Percentiles rank a stretch among this genome's conserved stretches.
phyloP scores from a whole-genome alignment of 345 rosid species.

The Gossypium thurberi region DNA sequence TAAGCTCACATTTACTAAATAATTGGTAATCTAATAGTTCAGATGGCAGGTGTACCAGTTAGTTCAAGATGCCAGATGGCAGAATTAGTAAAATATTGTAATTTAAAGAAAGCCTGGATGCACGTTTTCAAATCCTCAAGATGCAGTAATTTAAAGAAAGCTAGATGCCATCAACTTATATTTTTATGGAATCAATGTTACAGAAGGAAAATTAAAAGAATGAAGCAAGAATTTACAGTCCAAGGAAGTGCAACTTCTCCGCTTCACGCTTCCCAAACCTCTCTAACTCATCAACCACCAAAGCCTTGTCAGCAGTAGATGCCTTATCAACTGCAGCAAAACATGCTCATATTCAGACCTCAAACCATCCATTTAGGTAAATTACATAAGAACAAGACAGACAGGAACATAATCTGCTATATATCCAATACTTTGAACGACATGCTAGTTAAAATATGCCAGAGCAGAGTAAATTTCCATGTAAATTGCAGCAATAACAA shows the following conservation, averaged over 20 bases:
- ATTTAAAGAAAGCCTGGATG: background rate
- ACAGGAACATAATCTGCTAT: background rate
- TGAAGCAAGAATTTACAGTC: slow-evolving; percentile 51
- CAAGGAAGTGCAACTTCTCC: slow-evolving; percentile 68
- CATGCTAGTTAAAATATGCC: background rate
- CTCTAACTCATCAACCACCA: slow-evolving; percentile 50
- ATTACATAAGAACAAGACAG: background rate
- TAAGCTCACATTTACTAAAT: background rate
- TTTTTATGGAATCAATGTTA: background rate
- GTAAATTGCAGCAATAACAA: background rate
- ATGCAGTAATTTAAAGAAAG: background rate
- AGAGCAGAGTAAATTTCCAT: background rate
- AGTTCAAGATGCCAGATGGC: background rate
- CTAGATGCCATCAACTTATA: background rate
- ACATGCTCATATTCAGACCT: slow-evolving; percentile 17
- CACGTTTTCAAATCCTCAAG: background rate
- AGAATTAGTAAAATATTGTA: background rate
- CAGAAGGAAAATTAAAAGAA: background rate
- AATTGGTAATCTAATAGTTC: background rate
- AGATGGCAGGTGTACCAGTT: background rate
- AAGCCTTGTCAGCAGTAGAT: slow-evolving; percentile 29
- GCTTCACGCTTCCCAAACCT: slow-evolving; percentile 67
- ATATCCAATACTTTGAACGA: background rate
- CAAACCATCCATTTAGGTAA: background rate
- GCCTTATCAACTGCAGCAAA: slow-evolving; percentile 43